Conservation (phyloP, 2,329 filamentous ascomycete genomes). For the Helotiales sp. region DNA sequence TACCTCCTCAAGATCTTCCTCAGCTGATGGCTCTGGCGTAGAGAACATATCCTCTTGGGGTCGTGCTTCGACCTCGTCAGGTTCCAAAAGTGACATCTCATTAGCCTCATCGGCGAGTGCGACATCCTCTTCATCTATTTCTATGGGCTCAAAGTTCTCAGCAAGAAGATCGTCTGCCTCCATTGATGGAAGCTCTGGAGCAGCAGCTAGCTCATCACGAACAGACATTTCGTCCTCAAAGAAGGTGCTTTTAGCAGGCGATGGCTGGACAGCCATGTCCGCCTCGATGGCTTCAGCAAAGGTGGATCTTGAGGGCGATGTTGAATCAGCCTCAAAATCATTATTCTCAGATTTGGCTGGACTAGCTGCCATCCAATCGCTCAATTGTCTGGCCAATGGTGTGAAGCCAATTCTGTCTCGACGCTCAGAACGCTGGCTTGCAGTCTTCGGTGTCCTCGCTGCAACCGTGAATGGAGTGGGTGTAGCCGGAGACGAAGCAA, state of each 20-base stretch:
- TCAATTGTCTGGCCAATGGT: conserved; percentile 61
- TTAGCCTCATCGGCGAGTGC: conserved; percentile 58
- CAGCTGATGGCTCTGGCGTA: neutral
- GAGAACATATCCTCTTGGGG: conserved; percentile 15
- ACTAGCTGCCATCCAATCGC: conserved; percentile 62
- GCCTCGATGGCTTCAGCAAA: neutral
- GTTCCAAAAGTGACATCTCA: conserved; percentile 57
- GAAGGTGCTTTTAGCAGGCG: conserved; percentile 47
- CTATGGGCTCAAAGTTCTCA: conserved; percentile 46
- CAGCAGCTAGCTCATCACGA: conserved; percentile 39
- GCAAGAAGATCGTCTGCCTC: conserved; percentile 34
- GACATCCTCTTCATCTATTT: conserved; percentile 55
- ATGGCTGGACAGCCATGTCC: conserved; percentile 14
- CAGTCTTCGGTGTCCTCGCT: conserved; percentile 24
- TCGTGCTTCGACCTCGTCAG: conserved; percentile 27
- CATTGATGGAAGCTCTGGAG: conserved; percentile 36
- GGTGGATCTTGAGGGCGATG: conserved; percentile 13
- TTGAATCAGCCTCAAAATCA: conserved; percentile 4
- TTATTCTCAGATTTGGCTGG: conserved; percentile 44
- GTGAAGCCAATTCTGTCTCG: conserved; percentile 55
- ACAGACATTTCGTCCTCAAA: conserved; percentile 63
- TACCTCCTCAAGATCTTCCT: neutral
- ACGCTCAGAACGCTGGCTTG: conserved; percentile 7
- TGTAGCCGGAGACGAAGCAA: conserved; percentile 40
- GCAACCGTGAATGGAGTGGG: conserved; percentile 38